These are phyloP conservation scores for Russula compacta DNA, from an alignment of 768 basidiomycete species.

Conservation along the genomic window DNA sequence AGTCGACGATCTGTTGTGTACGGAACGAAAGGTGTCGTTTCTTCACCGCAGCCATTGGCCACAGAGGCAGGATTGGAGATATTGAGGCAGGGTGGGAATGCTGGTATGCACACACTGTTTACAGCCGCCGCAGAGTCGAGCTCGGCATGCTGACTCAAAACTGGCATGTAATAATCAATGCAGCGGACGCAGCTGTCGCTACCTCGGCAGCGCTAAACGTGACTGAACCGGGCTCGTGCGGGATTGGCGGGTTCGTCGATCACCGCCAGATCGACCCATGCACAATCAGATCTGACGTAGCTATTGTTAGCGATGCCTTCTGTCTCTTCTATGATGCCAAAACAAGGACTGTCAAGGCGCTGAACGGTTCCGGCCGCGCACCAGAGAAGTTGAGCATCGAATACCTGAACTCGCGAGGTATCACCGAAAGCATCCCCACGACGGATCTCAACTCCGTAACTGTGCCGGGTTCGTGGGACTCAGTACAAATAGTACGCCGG, in stretches of 20 bases:
- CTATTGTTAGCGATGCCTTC: slow-evolving; percentile 58
- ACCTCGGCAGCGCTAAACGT: slow-evolving; percentile 88
- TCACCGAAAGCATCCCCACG: slow-evolving; percentile 65
- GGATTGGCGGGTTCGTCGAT: slow-evolving; percentile 73
- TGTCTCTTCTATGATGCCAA: slow-evolving; percentile 88
- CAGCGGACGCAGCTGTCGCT: slow-evolving; percentile 92
- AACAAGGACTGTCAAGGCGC: slow-evolving; percentile 70
- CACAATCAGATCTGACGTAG: background rate
- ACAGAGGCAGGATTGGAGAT: slow-evolving; percentile 89
- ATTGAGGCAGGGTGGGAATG: slow-evolving; percentile 88
- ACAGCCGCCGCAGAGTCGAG: background rate
- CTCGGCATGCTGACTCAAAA: background rate
- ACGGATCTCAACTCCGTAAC: slow-evolving; percentile 88
- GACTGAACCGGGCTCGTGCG: slow-evolving; percentile 79
- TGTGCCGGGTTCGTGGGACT: slow-evolving; percentile 51
- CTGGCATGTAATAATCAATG: background rate
- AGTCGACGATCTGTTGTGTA: slow-evolving; percentile 76
- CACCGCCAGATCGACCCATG: too few relatives aligned
- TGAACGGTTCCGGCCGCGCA: slow-evolving; percentile 89
- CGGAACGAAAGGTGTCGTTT: slow-evolving; percentile 56
- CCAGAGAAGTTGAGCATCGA: slow-evolving; percentile 74
- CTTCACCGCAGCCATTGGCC: slow-evolving; percentile 86
- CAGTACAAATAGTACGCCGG: background rate
- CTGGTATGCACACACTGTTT: slow-evolving; percentile 44
- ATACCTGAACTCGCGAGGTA: slow-evolving; percentile 57